Percentiles rank a stretch among this genome's conserved stretches.
Conservation (phyloP, 2,329 filamentous ascomycete genomes). For the Ophiosphaerella korrae region DNA sequence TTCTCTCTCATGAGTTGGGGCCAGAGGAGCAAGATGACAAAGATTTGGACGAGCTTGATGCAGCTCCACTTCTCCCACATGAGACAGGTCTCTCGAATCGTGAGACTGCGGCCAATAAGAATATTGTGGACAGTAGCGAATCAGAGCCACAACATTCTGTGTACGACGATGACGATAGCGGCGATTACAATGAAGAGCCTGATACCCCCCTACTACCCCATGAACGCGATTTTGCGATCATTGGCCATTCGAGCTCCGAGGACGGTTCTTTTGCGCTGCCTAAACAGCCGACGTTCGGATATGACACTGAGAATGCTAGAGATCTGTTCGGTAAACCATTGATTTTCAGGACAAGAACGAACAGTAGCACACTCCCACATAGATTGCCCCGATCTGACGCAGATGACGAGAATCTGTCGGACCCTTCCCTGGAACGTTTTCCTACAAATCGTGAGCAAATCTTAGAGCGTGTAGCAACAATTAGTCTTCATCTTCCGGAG, state of each 20-base stretch:
- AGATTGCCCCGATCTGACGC: constrained; percentile 34
- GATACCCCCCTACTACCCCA: constrained; percentile 29
- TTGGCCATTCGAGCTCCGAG: constrained; percentile 20
- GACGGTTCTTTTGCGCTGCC: constrained; percentile 12
- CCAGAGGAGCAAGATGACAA: constrained; percentile 14
- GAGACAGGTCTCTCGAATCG: constrained; percentile 36
- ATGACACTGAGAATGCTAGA: constrained; percentile 12
- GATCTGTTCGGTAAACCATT: constrained; percentile 16
- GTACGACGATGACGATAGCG: constrained; percentile 9
- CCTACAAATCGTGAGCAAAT: constrained; percentile 36
- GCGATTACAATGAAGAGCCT: constrained; percentile 5
- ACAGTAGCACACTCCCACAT: constrained; percentile 33
- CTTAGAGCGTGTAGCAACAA: constrained; percentile 34
- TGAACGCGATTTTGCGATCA: constrained; percentile 19
- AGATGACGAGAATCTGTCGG: constrained; percentile 33
- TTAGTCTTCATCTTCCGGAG: constrained; percentile 30
- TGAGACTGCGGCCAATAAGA: constrained; percentile 20
- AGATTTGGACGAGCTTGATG: constrained; percentile 28
- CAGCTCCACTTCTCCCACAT: constrained; percentile 44
- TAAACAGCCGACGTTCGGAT: constrained; percentile 13
- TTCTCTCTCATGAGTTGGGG: constrained; percentile 29
- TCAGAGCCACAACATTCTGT: constrained; percentile 16
- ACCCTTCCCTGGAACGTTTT: constrained; percentile 36
- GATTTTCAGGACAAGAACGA: constrained; percentile 26
- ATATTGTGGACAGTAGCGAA: constrained; percentile 11